phyloP scores from a whole-genome alignment of 768 basidiomycete genomes.

The Mycena metata region DNA sequence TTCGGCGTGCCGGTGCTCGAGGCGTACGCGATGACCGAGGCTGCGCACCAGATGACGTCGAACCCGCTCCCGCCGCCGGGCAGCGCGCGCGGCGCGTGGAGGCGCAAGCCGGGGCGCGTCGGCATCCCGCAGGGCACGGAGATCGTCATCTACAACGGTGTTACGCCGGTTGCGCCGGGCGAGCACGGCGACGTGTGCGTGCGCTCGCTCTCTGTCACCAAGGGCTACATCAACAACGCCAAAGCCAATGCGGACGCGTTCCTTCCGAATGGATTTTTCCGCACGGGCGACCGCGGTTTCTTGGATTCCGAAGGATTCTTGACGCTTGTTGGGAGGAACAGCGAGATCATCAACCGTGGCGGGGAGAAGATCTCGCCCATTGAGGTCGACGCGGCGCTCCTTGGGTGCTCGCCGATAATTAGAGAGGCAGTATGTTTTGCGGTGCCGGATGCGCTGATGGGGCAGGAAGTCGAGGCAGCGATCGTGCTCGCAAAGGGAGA shows the following conservation, averaged over 20 bases:
- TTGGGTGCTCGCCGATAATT: slow-evolving; percentile 16
- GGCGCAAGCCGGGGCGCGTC: slow-evolving; percentile 17
- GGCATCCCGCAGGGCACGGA: slow-evolving; percentile 21
- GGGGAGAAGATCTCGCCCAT: slow-evolving; percentile 30
- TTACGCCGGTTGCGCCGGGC: background rate
- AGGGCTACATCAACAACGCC: slow-evolving; percentile 21
- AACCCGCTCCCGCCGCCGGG: slow-evolving; percentile 11
- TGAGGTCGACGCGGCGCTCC: slow-evolving; percentile 23
- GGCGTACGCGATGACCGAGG: slow-evolving; percentile 27
- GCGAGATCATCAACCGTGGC: slow-evolving; percentile 29
- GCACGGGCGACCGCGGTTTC: slow-evolving; percentile 21
- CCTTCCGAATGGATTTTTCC: slow-evolving; percentile 18
- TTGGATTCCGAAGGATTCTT: slow-evolving; percentile 15
- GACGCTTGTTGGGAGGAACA: slow-evolving; percentile 17
- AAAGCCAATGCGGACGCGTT: slow-evolving; percentile 15
- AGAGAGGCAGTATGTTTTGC: slow-evolving; percentile 17
- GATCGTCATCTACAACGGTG: slow-evolving; percentile 17
- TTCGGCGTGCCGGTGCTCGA: slow-evolving; percentile 20
- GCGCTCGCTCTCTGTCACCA: slow-evolving; percentile 13
- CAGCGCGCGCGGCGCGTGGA: background rate
- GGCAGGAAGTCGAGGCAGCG: slow-evolving; percentile 27
- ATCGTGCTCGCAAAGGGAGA: slow-evolving; percentile 4
- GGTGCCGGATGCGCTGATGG: slow-evolving; percentile 21
- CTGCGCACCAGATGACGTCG: slow-evolving; percentile 28
- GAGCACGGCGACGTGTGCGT: slow-evolving; percentile 23